phyloP scores from a whole-genome alignment of 495 filamentous ascomycete genomes.

The Xylaria castorea region DNA sequence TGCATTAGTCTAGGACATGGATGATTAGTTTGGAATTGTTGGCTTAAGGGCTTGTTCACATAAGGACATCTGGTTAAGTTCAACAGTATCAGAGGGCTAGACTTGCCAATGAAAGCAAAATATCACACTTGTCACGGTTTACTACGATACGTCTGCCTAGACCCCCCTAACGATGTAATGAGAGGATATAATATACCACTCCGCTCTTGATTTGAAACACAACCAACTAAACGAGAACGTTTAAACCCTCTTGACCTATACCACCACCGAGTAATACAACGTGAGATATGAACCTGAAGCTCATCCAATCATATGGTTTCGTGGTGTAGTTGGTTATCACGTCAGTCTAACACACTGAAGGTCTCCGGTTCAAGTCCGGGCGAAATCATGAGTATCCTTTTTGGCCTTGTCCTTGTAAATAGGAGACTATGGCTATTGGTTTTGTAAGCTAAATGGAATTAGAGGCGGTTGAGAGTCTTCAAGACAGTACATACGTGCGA shows the following conservation, averaged over 20 bases:
- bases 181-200: not conserved
- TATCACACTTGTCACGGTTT: not conserved
- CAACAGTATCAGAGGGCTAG: not conserved
- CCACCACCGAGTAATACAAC: not conserved
- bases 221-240: not conserved
- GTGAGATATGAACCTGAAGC: not conserved
- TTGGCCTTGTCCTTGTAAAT: not conserved
- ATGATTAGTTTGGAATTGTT: not conserved
- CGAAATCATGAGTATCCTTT: not conserved
- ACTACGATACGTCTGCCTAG: not conserved
- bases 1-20: not conserved
- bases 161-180: not conserved
- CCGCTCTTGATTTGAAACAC: not conserved
- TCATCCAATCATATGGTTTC: slow-evolving; percentile 15
- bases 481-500: not conserved
- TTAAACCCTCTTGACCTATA: not conserved
- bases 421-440: not conserved
- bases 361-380: slow-evolving; percentile 28
- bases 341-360: slow-evolving; percentile 26
- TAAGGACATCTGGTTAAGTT: not conserved
- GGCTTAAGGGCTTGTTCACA: not conserved
- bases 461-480: not conserved
- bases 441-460: not conserved
- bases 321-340: slow-evolving; percentile 25
- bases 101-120: not conserved